These are phyloP conservation scores for Didymella sp. DNA, from an alignment of 2,329 filamentous ascomycete species.

Conservation along the genomic window DNA sequence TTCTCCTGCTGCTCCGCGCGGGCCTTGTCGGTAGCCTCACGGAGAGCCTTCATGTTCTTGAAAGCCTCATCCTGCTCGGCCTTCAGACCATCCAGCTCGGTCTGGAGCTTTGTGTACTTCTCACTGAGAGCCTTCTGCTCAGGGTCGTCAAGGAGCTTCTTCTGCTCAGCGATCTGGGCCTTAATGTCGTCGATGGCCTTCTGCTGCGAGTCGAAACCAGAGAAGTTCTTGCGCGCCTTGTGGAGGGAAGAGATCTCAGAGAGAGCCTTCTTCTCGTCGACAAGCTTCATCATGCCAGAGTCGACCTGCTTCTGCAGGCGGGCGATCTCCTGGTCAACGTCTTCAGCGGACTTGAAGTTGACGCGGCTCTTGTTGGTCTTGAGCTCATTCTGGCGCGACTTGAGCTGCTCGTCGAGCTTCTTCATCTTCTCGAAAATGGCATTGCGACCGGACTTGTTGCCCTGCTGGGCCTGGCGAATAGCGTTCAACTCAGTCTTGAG, in stretches of 20 bases:
- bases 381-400: slow-evolving; percentile 82
- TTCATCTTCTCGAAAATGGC: slow-evolving; percentile 89
- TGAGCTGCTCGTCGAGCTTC: slow-evolving; percentile 86
- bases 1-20: slow-evolving; percentile 88
- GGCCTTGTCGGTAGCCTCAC: slow-evolving; percentile 84
- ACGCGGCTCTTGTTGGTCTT: slow-evolving; percentile 83
- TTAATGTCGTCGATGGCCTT: slow-evolving; percentile 89
- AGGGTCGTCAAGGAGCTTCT: slow-evolving; percentile 88
- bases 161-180: slow-evolving; percentile 85
- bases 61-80: slow-evolving; percentile 89
- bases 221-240: slow-evolving; percentile 91
- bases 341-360: slow-evolving; percentile 84
- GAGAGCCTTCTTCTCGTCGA: slow-evolving; percentile 95
- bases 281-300: slow-evolving; percentile 88
- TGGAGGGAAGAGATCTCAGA: slow-evolving; percentile 80
- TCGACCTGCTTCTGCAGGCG: slow-evolving; percentile 85
- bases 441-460: slow-evolving; percentile 81
- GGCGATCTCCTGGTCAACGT: slow-evolving; percentile 83
- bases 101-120: slow-evolving; percentile 82
- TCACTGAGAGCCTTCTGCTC: slow-evolving; percentile 88
- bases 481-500: slow-evolving; percentile 81
- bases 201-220: slow-evolving; percentile 81
- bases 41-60: slow-evolving; percentile 83
- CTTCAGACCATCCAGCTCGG: slow-evolving; percentile 89
- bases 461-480: slow-evolving; percentile 86